These are phyloP conservation scores for Garcia nutans DNA, from an alignment of 345 rosid species.

Conservation along the genomic window DNA sequence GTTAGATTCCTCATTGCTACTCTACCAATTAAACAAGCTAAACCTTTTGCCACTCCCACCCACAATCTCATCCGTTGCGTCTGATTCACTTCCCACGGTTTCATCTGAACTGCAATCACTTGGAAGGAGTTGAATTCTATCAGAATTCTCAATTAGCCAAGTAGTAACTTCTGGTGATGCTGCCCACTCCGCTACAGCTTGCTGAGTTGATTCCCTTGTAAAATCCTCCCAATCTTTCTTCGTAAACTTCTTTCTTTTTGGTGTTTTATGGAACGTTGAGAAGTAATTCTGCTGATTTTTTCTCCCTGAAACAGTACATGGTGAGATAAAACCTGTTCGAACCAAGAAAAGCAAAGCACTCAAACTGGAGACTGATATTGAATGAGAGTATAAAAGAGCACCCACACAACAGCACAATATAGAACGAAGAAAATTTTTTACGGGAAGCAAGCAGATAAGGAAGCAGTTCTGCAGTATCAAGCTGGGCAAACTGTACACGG, in stretches of 20 bases:
- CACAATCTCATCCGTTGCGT: conserved; percentile 49
- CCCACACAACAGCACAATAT: not conserved
- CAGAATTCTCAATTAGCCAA: conserved; percentile 75
- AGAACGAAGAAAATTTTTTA: not conserved
- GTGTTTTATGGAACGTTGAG: conserved; percentile 68
- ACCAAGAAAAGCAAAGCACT: not conserved
- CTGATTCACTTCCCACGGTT: conserved; percentile 54
- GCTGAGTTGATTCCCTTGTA: conserved; percentile 47
- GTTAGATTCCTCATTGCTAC: not conserved
- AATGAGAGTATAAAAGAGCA: not conserved
- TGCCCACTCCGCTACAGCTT: conserved; percentile 33
- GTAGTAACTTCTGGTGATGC: conserved; percentile 71
- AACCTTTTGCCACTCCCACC: conserved; percentile 30
- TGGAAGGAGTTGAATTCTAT: conserved; percentile 58
- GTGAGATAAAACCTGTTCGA: conserved; percentile 40
- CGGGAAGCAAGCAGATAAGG: not conserved
- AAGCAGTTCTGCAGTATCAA: not conserved
- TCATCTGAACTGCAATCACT: conserved; percentile 51
- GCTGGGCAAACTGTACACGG: too few species aligned
- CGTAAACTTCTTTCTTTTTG: conserved; percentile 51
- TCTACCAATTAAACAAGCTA: conserved; percentile 42
- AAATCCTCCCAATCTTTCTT: conserved; percentile 79
- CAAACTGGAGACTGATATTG: not conserved
- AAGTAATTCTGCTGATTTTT: conserved; percentile 43
- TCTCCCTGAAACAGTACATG: conserved; percentile 17